Base-by-base conservation (phyloP, 2,329 filamentous ascomycete genomes). In the Celoporthe dispersa region DNA sequence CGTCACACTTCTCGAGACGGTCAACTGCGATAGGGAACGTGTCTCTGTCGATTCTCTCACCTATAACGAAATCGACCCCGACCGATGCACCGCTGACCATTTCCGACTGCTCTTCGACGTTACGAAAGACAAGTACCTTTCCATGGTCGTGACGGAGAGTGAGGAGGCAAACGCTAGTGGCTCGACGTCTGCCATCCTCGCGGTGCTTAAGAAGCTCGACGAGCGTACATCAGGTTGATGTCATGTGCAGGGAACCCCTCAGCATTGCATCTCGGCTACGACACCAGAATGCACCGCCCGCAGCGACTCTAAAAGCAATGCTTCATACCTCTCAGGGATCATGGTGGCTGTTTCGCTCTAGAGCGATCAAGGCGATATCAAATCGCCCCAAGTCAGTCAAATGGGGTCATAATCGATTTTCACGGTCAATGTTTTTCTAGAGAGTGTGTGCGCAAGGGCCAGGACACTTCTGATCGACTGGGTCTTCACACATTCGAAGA, bases 41-140 rank as follows among this genome's bases (percentile, higher is more conserved):
- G 93, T 98, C 14, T 92, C 94, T 8, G 89, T 97, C 19, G 96
- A 98, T 81, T 95, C 94, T 33, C 93, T 98, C 74, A 95, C 96
- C 57, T 91, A 94, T 76, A 99, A 99, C 79, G 96, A 99, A 83
- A 91, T 98, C 72, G 94, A 81, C 86, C 94, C 79, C 77, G 93
- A 80, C 88, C 92, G 80, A 85, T 93, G 81, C 81, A 83, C 84
- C 22, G 81, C 82, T 25, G 82, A 83, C 53, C 81, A 80, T 3
- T 88, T 89, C 77, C 80, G 87, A 25, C 86, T 98, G 71, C 89
- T 98, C 81, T 98, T 97, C 78, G 96, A 99, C 79, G 93, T 95
- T 63, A 99, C 96, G 0, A 92, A 91, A 19, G 92, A 93, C 4
- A 91, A 93, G 75, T 94, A 94, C 77, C 90, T 98, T 73, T 91